Conservation (phyloP, 129 eudicot species). For the Helianthus tuberosus region DNA sequence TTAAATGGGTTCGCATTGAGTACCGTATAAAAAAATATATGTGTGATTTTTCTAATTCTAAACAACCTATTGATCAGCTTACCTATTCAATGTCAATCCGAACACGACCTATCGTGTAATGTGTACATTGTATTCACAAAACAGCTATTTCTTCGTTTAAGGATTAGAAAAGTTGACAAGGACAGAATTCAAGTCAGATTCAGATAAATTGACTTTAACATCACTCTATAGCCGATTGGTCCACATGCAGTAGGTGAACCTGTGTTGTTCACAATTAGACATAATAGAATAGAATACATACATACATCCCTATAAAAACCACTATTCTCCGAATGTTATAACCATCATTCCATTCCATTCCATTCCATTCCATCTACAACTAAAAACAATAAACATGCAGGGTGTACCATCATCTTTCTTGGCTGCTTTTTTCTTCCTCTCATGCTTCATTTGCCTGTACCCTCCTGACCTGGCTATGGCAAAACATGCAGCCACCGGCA, state of each 20-base stretch:
- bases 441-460: constrained; percentile 20
- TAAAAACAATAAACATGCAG: constrained; percentile 25
- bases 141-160: too few species aligned
- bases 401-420: constrained; percentile 29
- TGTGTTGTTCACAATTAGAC: constrained; percentile 5
- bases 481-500: constrained; percentile 19
- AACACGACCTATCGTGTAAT: too few species aligned
- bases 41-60: too few species aligned
- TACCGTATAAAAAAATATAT: too few species aligned
- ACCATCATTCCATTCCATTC: neutral
- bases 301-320: constrained; percentile 32
- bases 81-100: too few species aligned
- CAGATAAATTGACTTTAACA: constrained; percentile 45
- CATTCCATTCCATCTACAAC: constrained; percentile 1
- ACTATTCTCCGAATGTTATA: neutral
- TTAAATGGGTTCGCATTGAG: too few species aligned
- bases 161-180: neutral
- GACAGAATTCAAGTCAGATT: constrained; percentile 17
- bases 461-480: constrained; percentile 19
- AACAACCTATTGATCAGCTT: too few species aligned
- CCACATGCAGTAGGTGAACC: constrained; percentile 43
- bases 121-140: too few species aligned
- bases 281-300: too few species aligned
- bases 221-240: constrained; percentile 38
- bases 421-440: constrained; percentile 29